Evolutionary conservation across 1,284 basidiomycete genomes (phyloP), one percentile per base, ranked within the genome.

Genomic region (Cryptococcus maquisensis): DNA sequence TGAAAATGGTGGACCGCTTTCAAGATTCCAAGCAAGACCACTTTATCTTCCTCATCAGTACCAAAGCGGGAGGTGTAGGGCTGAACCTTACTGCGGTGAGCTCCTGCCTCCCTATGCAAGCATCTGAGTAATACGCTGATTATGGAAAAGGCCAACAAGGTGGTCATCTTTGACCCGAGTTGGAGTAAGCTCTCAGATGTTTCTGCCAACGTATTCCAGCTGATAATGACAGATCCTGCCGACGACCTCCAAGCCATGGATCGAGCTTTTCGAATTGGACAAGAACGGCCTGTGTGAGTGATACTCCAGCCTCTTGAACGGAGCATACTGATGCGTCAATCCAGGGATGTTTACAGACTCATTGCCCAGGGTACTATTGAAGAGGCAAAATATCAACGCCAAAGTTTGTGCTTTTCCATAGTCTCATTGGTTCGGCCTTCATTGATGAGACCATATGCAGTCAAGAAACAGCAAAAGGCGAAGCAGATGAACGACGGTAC

Each of bases 321-420:
- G 5, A 12, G n/a, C 37, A 16, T 6, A 24, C 26, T 26, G 47
- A 24, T 26, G 37, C 21, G 15, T 49, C 10, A 4, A 24, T 1
- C 3, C 51, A 73, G 73, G 4, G 71, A 77, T 20, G 80, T 82
- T 0, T 78, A 80, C 56, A 79, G 79, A 15, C 66, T 82, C 43
- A 75, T 82, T n/a, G 78, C 76, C 8, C 73, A 75, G 16, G 80
- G 79, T 3, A 81, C 81, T 0, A 68, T 81, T 21, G 79, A 81
- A 54, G 76, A 79, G 63, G 58, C 74, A 15, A 74, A 70, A 53
- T 79, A 79, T 41, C 73, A 76, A 44, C 64, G 78, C 0, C 78
- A 79, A 54, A 70, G 74, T 74, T 41, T 47, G 71, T 61, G 20
- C 1, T 12, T 16, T 12, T 24, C 21, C 12, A 5, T 32, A n/a